These are phyloP conservation scores for Globisporangium emineosum DNA, from an alignment of 352 stramenopile species.

Conservation along the genomic window DNA sequence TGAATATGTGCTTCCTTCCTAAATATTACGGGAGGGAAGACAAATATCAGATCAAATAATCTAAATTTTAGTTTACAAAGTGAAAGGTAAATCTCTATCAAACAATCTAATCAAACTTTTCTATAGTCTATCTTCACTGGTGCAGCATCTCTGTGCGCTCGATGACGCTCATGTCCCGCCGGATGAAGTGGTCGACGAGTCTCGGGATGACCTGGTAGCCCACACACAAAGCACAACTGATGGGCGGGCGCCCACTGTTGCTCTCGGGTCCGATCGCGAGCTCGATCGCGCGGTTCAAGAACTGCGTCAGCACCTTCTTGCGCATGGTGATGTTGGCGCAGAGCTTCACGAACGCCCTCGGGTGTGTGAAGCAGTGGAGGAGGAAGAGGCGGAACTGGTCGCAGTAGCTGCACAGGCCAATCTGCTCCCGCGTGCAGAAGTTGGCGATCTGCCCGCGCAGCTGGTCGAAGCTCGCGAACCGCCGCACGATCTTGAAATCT, in stretches of 20 bases:
- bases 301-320: conserved; percentile 6
- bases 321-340: conserved; percentile 1
- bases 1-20: too few relatives aligned
- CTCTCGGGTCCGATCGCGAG: conserved; percentile 24
- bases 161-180: conserved; percentile 13
- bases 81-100: background rate
- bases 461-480: conserved; percentile 30
- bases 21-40: too few relatives aligned
- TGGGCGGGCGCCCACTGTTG: conserved; percentile 14
- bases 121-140: background rate
- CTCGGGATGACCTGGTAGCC: conserved; percentile 26
- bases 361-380: conserved; percentile 24
- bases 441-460: conserved; percentile 21
- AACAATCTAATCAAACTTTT: background rate
- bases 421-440: conserved; percentile 23
- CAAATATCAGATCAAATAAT: too few relatives aligned
- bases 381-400: conserved; percentile 30
- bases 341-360: conserved; percentile 4
- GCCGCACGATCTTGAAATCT: conserved; percentile 28
- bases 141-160: conserved; percentile 9
- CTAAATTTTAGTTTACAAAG: background rate
- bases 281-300: conserved; percentile 20
- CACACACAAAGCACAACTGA: conserved; percentile 19
- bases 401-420: conserved; percentile 26
- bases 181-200: conserved; percentile 32